Conservation (phyloP, 768 basidiomycete genomes). For the Lactifluus pinguis region DNA sequence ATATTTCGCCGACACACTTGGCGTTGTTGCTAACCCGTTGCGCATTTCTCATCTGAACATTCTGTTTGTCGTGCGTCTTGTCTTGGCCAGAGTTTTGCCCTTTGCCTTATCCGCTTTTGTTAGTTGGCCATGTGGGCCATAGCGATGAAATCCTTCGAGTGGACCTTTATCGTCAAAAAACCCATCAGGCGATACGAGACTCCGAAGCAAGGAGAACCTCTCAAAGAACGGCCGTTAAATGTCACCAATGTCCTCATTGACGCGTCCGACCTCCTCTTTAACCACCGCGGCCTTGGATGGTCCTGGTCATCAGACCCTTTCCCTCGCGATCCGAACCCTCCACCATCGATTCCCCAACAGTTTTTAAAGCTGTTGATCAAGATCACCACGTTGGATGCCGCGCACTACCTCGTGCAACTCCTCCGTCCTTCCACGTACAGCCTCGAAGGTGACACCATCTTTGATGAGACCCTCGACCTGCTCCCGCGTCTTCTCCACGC, state of each 20-base stretch:
- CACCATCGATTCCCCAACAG: not conserved
- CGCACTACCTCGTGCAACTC: conserved; percentile 10
- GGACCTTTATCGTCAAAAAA: conserved; percentile 2
- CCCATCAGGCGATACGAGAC: conserved; percentile 6
- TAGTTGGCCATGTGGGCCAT: conserved; percentile 9
- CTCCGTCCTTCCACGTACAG: conserved; percentile 5
- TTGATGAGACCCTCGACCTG: conserved; percentile 1
- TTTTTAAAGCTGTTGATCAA: not conserved
- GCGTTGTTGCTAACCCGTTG: not conserved
- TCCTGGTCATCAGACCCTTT: conserved; percentile 16
- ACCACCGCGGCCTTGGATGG: conserved; percentile 19
- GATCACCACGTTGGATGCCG: conserved; percentile 1
- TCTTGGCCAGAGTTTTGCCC: not conserved
- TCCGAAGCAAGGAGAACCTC: not conserved
- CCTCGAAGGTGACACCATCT: conserved; percentile 14
- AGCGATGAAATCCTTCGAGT: conserved; percentile 10
- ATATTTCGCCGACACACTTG: not conserved
- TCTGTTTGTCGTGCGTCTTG: conserved; percentile 6
- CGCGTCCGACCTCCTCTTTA: conserved; percentile 15
- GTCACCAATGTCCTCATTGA: conserved; percentile 4
- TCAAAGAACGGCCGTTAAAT: conserved; percentile 2
- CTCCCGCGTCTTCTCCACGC: not conserved
- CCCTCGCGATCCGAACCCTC: not conserved
- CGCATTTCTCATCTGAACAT: conserved; percentile 11
- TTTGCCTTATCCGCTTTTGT: not conserved